Conservation (phyloP, 345 rosid genomes). For the Sonneratia alba region DNA sequence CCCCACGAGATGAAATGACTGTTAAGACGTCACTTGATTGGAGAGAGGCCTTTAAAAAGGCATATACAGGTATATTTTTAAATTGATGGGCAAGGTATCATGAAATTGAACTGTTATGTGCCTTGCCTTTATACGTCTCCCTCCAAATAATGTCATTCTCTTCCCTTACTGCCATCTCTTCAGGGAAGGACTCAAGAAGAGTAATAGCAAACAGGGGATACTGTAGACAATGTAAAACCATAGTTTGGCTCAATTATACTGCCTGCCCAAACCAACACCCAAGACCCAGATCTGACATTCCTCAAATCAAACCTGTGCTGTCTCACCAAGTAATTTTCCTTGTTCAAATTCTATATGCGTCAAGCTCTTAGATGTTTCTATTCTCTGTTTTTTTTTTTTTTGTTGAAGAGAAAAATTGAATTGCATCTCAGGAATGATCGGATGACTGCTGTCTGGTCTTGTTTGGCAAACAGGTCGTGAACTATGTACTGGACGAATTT, state of each 20-base stretch:
- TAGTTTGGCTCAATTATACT: slow-evolving; percentile 46
- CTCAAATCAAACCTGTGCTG: slow-evolving; percentile 26
- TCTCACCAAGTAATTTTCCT: slow-evolving; percentile 6
- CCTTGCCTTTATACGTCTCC: background rate
- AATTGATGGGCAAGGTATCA: background rate
- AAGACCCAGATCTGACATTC: slow-evolving; percentile 6
- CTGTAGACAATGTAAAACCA: slow-evolving; percentile 37
- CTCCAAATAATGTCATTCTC: background rate
- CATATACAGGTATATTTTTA: slow-evolving; percentile 31
- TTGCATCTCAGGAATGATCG: background rate
- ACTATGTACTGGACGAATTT: slow-evolving; percentile 29
- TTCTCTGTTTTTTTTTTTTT: background rate
- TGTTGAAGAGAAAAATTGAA: background rate
- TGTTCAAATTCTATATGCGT: background rate
- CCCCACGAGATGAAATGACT: slow-evolving; percentile 2
- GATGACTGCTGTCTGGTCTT: slow-evolving; percentile 1
- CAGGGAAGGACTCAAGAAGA: slow-evolving; percentile 31
- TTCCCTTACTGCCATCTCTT: slow-evolving; percentile 9
- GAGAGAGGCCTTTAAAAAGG: slow-evolving; percentile 50
- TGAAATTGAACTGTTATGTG: background rate
- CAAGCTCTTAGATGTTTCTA: background rate
- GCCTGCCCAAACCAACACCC: slow-evolving; percentile 28
- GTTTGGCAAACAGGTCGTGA: slow-evolving; percentile 32
- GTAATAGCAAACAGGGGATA: slow-evolving; percentile 49
- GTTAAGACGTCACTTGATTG: slow-evolving; percentile 30